These are phyloP conservation scores for Mycosarcoma mackinlayi DNA, from an alignment of 1,284 basidiomycete genomes.

Conservation along the genomic window DNA sequence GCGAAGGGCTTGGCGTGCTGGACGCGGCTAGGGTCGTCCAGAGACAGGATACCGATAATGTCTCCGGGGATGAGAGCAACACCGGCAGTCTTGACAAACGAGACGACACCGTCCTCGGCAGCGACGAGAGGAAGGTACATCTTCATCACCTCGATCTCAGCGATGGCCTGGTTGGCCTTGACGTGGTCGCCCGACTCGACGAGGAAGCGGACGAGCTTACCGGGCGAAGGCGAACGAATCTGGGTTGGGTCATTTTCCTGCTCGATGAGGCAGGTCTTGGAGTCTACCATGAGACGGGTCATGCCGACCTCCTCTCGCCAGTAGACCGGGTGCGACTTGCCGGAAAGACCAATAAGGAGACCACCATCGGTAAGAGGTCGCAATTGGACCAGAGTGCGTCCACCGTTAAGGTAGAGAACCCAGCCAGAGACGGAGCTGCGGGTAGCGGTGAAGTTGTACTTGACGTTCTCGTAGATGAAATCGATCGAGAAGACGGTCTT, in stretches of 20 bases:
- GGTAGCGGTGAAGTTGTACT: slow-evolving; percentile 95
- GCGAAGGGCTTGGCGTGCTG: slow-evolving; percentile 99
- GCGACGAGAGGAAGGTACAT: slow-evolving; percentile 76
- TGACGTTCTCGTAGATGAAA: slow-evolving; percentile 90
- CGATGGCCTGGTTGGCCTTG: slow-evolving; percentile 93
- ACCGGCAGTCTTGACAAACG: slow-evolving; percentile 95
- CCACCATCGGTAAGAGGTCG: slow-evolving; percentile 93
- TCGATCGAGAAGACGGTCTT: slow-evolving; percentile 98
- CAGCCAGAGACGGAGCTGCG: slow-evolving; percentile 87
- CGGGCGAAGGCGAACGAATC: slow-evolving; percentile 92
- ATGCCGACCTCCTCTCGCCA: slow-evolving; percentile 94
- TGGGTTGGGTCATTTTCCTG: slow-evolving; percentile 99
- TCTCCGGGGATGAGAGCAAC: slow-evolving; percentile 97
- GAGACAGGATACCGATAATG: slow-evolving; percentile 94
- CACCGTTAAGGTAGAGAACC: slow-evolving; percentile 96
- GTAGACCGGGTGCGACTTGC: slow-evolving; percentile 96
- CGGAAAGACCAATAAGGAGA: slow-evolving; percentile 88
- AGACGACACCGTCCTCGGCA: slow-evolving; percentile 85
- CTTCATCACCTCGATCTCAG: slow-evolving; percentile 83
- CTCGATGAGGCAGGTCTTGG: slow-evolving; percentile 97
- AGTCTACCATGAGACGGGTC: slow-evolving; percentile 84
- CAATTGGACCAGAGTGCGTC: slow-evolving; percentile 69
- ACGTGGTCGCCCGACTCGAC: slow-evolving; percentile 98
- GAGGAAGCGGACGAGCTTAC: slow-evolving; percentile 93
- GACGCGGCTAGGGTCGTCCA: slow-evolving; percentile 96